Evolutionary conservation across 371 early-diverging fungal genomes (phyloP).

Genomic region (Cokeromyces recurvatus): DNA sequence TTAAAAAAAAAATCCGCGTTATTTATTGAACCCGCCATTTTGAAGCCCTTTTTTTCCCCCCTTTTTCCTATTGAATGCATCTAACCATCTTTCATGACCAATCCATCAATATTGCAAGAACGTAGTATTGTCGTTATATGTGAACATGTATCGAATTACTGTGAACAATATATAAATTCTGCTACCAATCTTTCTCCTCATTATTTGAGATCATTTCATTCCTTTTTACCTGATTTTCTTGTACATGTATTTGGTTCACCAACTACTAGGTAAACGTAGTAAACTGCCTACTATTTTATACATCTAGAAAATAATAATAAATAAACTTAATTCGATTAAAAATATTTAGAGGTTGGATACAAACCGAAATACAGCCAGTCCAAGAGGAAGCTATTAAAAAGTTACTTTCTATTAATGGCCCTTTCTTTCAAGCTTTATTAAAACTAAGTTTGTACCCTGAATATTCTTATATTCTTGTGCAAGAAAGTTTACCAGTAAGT

Average conservation of each 20-base stretch:
- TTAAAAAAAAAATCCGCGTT: too few relatives aligned
- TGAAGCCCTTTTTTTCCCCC: too few relatives aligned
- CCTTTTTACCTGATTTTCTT: slow-evolving; percentile 23
- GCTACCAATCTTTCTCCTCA: background rate
- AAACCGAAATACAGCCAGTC: slow-evolving; percentile 16
- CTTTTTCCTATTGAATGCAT: too few relatives aligned
- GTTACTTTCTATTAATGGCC: slow-evolving; percentile 16
- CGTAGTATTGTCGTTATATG: slow-evolving; percentile 11
- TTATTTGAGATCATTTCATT: slow-evolving; percentile 5
- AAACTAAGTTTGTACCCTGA: slow-evolving; percentile 17
- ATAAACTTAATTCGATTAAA: background rate
- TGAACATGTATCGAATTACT: slow-evolving; percentile 6
- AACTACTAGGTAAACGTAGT: slow-evolving; percentile 18
- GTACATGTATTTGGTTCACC: slow-evolving; percentile 36
- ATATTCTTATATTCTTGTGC: slow-evolving; percentile 24
- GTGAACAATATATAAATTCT: slow-evolving; percentile 4
- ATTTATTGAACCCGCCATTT: too few relatives aligned
- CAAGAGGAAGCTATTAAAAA: slow-evolving; percentile 20
- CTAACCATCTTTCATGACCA: too few relatives aligned
- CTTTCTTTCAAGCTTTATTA: slow-evolving; percentile 23
- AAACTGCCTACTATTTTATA: background rate
- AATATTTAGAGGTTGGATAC: slow-evolving; percentile 29
- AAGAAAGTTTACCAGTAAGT: slow-evolving; percentile 29
- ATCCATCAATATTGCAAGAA: slow-evolving; percentile 7
- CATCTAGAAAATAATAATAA: background rate